Evolutionary conservation across 1,284 basidiomycete genomes (phyloP).

Genomic region (Cerrena zonata): DNA sequence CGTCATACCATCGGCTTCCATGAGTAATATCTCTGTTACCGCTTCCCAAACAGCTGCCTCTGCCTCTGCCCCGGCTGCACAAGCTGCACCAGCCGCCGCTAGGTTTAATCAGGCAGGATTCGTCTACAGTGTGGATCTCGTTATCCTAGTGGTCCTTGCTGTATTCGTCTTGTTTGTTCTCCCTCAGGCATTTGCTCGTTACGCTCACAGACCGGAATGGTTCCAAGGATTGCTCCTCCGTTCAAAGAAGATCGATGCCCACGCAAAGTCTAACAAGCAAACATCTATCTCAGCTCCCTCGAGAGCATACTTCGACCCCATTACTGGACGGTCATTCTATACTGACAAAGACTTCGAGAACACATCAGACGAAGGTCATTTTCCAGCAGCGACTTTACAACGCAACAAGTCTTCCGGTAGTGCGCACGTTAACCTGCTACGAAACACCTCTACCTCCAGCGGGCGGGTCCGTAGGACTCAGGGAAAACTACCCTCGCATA

Average conservation of each 20-base stretch:
- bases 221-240: constrained; percentile 28
- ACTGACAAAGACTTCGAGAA: not conserved
- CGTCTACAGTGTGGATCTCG: constrained; percentile 27
- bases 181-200: constrained; percentile 29
- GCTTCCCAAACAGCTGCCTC: constrained; percentile 7
- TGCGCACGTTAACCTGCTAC: constrained; percentile 19
- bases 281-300: constrained; percentile 7
- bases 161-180: constrained; percentile 28
- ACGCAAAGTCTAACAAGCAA: not conserved
- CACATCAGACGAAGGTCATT: no score
- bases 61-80: constrained; percentile 1
- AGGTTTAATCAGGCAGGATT: constrained; percentile 19
- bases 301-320: constrained; percentile 7
- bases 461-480: constrained; percentile 2
- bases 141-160: constrained; percentile 24
- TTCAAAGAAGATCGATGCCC: constrained; percentile 16
- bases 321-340: not conserved
- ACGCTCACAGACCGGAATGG: constrained; percentile 29
- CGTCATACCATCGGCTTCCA: constrained; percentile 5
- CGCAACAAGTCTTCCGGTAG: constrained; percentile 13
- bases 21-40: not conserved
- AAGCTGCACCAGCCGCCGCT: constrained; percentile 8
- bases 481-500: constrained; percentile 25
- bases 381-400: not conserved
- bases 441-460: constrained; percentile 15